These are phyloP conservation scores for Telfairia occidentalis DNA, from an alignment of 331 rosid species.

Conservation along the genomic window DNA sequence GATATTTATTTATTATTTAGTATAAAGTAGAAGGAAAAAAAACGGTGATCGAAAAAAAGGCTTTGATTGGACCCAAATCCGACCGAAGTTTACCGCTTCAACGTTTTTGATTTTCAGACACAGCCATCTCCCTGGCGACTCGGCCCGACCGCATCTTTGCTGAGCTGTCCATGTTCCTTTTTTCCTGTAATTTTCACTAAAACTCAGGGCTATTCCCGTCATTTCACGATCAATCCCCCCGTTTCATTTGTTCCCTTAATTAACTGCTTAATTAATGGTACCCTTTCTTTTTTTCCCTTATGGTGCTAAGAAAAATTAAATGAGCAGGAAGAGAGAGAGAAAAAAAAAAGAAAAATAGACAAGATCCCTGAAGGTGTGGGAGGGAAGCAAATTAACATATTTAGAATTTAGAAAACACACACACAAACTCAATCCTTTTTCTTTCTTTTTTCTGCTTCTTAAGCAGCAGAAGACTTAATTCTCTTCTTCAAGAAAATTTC, in stretches of 20 bases:
- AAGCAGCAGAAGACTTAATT: conserved; percentile 32
- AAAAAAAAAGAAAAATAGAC: conserved; percentile 2
- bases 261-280: conserved; percentile 16
- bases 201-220: conserved; percentile 16
- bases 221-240: not conserved
- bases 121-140: too few species aligned
- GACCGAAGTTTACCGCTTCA: conserved; percentile 31
- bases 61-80: not conserved
- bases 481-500: conserved; percentile 35
- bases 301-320: conserved; percentile 10
- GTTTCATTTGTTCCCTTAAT: conserved; percentile 29
- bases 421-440: not conserved
- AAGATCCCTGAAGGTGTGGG: conserved; percentile 29
- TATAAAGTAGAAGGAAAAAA: too few species aligned
- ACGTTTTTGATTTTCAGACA: conserved; percentile 27
- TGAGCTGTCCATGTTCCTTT: conserved; percentile 16
- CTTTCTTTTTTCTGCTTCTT: conserved; percentile 10
- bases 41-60: not conserved
- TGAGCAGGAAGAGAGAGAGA: too few species aligned
- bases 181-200: conserved; percentile 20
- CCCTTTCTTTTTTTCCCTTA: not conserved
- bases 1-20: not conserved
- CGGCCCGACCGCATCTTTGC: conserved; percentile 4
- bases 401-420: not conserved
- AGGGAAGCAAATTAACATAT: conserved; percentile 4